These are phyloP conservation scores for Ormosia semicastrata DNA, from an alignment of 306 rosid species.

Conservation along the genomic window DNA sequence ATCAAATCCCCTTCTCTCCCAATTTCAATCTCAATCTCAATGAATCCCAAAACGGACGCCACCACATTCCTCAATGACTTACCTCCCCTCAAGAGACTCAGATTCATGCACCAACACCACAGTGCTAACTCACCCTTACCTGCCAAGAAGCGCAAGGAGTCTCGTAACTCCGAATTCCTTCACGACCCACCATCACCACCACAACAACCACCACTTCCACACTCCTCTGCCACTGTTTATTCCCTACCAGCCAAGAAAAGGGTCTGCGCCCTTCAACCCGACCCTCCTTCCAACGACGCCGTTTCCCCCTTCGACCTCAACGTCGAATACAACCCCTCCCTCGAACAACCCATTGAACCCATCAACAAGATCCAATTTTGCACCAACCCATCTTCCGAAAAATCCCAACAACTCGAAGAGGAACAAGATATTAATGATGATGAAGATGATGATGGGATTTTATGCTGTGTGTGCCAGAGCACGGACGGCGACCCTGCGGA, in stretches of 20 bases:
- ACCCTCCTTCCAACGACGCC: background rate
- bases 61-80: conserved; percentile 39
- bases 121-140: conserved; percentile 39
- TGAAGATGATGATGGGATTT: conserved; percentile 44
- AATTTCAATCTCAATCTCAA: background rate
- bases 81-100: conserved; percentile 69
- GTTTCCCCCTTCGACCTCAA: conserved; percentile 53
- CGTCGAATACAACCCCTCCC: conserved; percentile 42
- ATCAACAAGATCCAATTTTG: background rate
- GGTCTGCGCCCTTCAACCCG: conserved; percentile 56
- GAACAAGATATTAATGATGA: background rate
- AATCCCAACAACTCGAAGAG: background rate
- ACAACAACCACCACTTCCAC: background rate
- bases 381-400: background rate
- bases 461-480: conserved; percentile 74
- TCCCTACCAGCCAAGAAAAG: conserved; percentile 79
- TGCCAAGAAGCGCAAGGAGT: conserved; percentile 69
- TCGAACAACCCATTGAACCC: background rate
- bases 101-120: conserved; percentile 54
- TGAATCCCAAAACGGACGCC: conserved; percentile 45
- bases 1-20: too few relatives aligned
- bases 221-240: conserved; percentile 16
- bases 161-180: conserved; percentile 31
- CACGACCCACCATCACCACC: background rate
- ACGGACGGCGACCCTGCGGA: conserved; percentile 77